These are phyloP conservation scores for Phytophthora fragariae DNA, from an alignment of 352 stramenopile genomes.

Conservation along the genomic window DNA sequence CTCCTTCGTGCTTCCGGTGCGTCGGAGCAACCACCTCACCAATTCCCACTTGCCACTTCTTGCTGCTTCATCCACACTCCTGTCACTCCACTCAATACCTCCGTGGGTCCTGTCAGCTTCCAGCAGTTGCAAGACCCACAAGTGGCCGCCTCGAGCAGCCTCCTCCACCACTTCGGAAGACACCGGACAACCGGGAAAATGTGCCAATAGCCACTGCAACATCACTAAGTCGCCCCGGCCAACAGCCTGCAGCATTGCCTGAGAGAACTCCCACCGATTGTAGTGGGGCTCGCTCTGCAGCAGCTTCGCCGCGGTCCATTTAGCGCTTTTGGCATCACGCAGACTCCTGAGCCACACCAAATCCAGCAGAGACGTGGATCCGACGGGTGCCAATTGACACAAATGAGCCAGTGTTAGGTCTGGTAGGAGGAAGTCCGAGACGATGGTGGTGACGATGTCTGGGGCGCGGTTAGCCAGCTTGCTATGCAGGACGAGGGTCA, in stretches of 20 bases:
- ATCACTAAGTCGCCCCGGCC: slow-evolving; percentile 1
- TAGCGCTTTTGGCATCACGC: background rate
- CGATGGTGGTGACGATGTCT: background rate
- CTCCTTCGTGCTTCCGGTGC: background rate
- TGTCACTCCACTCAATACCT: background rate
- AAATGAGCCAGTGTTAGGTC: slow-evolving; percentile 7
- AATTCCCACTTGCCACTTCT: slow-evolving; percentile 8
- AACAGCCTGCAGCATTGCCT: background rate
- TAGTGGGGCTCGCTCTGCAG: slow-evolving; percentile 17
- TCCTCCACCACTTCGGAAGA: slow-evolving; percentile 13
- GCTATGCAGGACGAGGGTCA: slow-evolving; percentile 4
- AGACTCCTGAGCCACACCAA: slow-evolving; percentile 19
- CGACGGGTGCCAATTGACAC: background rate
- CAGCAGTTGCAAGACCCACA: slow-evolving; percentile 19
- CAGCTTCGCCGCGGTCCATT: slow-evolving; percentile 15
- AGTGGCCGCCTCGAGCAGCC: slow-evolving; percentile 11
- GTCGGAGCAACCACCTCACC: slow-evolving; percentile 11
- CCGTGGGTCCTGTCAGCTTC: background rate
- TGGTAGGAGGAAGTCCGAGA: slow-evolving; percentile 10
- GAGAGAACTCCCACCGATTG: slow-evolving; percentile 7
- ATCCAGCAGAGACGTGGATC: slow-evolving; percentile 11
- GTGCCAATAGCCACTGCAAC: slow-evolving; percentile 16
- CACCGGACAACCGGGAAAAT: slow-evolving; percentile 15
- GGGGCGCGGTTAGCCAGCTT: background rate
- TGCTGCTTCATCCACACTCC: slow-evolving; percentile 4